Evolutionary conservation across 2,329 filamentous ascomycete species (phyloP).

Genomic region (Fonsecaea monophora): DNA sequence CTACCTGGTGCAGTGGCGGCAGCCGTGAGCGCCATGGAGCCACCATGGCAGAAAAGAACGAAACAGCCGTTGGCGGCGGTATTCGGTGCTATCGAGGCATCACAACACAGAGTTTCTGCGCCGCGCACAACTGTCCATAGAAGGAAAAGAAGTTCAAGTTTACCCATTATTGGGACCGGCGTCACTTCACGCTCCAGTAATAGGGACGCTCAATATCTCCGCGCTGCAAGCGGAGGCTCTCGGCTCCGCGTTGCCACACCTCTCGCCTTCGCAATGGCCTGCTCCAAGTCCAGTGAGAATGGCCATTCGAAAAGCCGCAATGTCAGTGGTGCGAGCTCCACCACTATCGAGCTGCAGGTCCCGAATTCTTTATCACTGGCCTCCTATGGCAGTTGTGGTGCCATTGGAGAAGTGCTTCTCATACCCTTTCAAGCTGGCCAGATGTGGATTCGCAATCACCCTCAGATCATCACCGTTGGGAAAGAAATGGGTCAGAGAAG

Average conservation of each 20-base stretch:
- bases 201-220: background rate
- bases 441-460: slow-evolving; percentile 37
- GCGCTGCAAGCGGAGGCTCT: slow-evolving; percentile 22
- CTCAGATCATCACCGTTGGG: slow-evolving; percentile 25
- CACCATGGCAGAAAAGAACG: background rate
- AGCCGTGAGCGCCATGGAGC: slow-evolving; percentile 5
- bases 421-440: slow-evolving; percentile 31
- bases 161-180: slow-evolving; percentile 20
- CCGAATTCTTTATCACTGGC: slow-evolving; percentile 21
- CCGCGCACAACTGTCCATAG: slow-evolving; percentile 7
- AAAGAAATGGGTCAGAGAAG: slow-evolving; percentile 24
- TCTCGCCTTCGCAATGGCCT: slow-evolving; percentile 24
- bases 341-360: slow-evolving; percentile 28
- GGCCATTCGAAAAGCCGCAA: slow-evolving; percentile 20
- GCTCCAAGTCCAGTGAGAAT: slow-evolving; percentile 4
- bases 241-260: slow-evolving; percentile 27
- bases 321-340: slow-evolving; percentile 27
- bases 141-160: slow-evolving; percentile 29
- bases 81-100: slow-evolving; percentile 17
- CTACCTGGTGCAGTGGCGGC: background rate
- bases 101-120: slow-evolving; percentile 6
- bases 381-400: slow-evolving; percentile 10
- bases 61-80: slow-evolving; percentile 16
- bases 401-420: slow-evolving; percentile 27
- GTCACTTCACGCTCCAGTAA: slow-evolving; percentile 1